Percentiles rank a stretch among this genome's conserved stretches.
Conservation (phyloP, 148 eudicot genomes). For the Camellia sinensis region DNA sequence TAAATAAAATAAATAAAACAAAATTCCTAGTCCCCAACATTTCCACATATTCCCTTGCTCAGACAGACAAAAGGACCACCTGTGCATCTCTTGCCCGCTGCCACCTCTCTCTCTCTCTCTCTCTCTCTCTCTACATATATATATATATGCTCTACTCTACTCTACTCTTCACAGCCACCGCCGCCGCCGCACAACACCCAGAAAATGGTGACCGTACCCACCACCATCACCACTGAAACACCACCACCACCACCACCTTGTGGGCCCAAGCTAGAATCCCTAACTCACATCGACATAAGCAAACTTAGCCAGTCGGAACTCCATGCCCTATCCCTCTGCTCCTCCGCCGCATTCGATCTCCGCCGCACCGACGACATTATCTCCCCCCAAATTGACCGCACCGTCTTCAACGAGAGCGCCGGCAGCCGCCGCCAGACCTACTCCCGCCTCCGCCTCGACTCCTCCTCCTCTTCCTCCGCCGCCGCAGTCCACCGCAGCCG, state of each 20-base stretch:
- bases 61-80: too few species aligned
- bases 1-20: too few species aligned
- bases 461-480: slow-evolving; percentile 20
- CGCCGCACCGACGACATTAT: slow-evolving; percentile 28
- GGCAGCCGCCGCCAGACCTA: slow-evolving; percentile 38
- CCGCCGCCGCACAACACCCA: background rate
- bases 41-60: too few species aligned
- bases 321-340: slow-evolving; percentile 35
- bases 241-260: background rate
- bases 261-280: slow-evolving; percentile 13
- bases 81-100: too few species aligned
- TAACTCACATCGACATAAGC: slow-evolving; percentile 26
- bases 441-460: slow-evolving; percentile 28
- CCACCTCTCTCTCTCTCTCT: too few species aligned
- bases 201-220: slow-evolving; percentile 6
- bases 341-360: slow-evolving; percentile 31
- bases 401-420: slow-evolving; percentile 40
- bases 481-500: slow-evolving; percentile 22
- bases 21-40: too few species aligned
- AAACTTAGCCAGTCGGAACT: slow-evolving; percentile 41
- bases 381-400: slow-evolving; percentile 27
- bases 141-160: too few species aligned
- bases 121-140: background rate
- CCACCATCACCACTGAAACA: background rate
- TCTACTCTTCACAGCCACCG: background rate